Base-by-base conservation (phyloP, 2,329 filamentous ascomycete genomes). In the Didymosphaeria variabile region DNA sequence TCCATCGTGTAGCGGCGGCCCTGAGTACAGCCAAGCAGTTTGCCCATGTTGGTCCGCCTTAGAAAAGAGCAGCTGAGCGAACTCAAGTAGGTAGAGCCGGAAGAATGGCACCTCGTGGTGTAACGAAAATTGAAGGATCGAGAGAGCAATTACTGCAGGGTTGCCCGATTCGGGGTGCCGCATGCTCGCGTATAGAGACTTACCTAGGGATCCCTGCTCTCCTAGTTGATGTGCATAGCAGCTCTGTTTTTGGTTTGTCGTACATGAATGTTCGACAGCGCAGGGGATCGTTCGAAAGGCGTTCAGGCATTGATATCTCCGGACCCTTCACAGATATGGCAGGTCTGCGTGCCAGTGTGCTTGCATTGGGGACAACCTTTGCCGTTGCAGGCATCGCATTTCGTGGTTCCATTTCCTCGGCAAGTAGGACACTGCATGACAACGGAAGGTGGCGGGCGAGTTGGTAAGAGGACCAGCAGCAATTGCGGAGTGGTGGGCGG, bases 401-500 rank as follows among this genome's bases (percentile, higher is more conserved):
- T 77, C 55, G 67, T 65, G 9, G 68, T 70, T 29, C 74, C 74
- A 52, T 75, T 72, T 56, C 74, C 74, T 47, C 63, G 72, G 61
- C 74, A 77, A 36, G 66, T 73, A 42, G 72, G 72, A 58, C 74
- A 77, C 68, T 75, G 72, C 64, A 75, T 76, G 65, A 70, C 63
- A 47, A 8, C 17, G 36, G 46, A 19, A n/a, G 38, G 42, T 4
- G 46, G 38, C 57, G 34, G 49, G 53, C 53, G 36, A 45, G 53
- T 32, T 58, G 59, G 57, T 44, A 57, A 44, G 52, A 34, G 38
- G 51, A 26, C 31, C 12, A 36, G 34, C 40, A 21, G 54, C 15
- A 21, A 40, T 7, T 40, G 50, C 23, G 32, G 46, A 58, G 55
- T 52, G 40, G 34, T 44, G 45, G 46, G 55, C 17, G 53, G 38